Base-by-base conservation (phyloP, 2,329 filamentous ascomycete genomes). In the Blastomyces parvus region DNA sequence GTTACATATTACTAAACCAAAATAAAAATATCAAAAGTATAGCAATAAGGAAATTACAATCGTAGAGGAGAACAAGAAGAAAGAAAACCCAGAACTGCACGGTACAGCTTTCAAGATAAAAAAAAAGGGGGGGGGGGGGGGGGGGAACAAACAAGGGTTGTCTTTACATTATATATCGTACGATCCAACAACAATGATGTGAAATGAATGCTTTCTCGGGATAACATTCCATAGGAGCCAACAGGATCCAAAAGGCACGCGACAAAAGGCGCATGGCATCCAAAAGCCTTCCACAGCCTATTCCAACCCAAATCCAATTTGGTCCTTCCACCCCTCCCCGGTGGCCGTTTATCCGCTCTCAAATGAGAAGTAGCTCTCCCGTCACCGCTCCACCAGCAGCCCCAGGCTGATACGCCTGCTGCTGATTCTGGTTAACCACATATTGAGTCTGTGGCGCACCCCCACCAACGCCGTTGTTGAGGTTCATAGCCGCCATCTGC, bases 401-500 rank as follows among this genome's bases (percentile, higher is more conserved):
- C 30, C 85, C 83, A 14, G 87, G 87, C 73, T 89, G 87, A 72
- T 91, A 87, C 46, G 88, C 84, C 66, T 89, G 86, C 75, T 95
- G 85, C 64, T 87, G 86, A 70, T 90, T 90, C 71, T 93, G 90
- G 74, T 88, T 95, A 58, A 95, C 91, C 60, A 95, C 87, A 69
- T 82, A 84, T 67, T 80, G 79, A 60, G 76, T 77, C 66, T 78
- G 76, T 9, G 70, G 72, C 57, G 80, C 81, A 27, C 80, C 82
- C 44, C 87, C 87, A 56, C 86, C 78, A 48, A 86, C 83, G 67
- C 84, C 79, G 44, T 87, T 84, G 68, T 85, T 83, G 64, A 91
- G 81, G 63, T 83, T 82, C 84, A 92, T 85, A 19, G 84, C 82
- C 4, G 84, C 85, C 87, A 91, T 89, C 73, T 89, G 87, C 73